Base-by-base conservation (phyloP, 768 basidiomycete genomes). In the Arthromyces matolae region DNA sequence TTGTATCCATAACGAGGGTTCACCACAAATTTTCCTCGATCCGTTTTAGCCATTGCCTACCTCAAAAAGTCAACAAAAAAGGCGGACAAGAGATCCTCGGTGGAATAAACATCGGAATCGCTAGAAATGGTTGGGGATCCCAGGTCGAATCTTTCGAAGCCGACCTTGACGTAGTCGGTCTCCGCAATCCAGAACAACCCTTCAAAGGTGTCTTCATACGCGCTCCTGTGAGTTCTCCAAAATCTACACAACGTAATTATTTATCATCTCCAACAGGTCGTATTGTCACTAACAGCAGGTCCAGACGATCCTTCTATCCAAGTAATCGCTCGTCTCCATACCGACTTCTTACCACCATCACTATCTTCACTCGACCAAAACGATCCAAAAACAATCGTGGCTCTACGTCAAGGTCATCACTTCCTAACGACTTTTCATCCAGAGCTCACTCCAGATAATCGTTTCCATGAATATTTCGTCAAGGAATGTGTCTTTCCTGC, bases 381-480 rank as follows among this genome's bases (percentile, higher is more conserved):
- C 43, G 84, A 85, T 54, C 77, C 79, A 7, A 77, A 75, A 59
- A 83, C 76, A 9, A 81, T 89, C 53, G 93, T 97, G 40, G 93
- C 93, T 14, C 67, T 93, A 14, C 80, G 84, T 3, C 90, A 96
- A 61, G 94, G 94, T 22, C 73, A 71, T 22, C 84, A 92, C 61
- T 71, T 98, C 51, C 75, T 93, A 23, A 93, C 93, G 4, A 90
- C 86, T 0, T 97, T 96, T 70, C 95, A 98, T 61, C 95, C 94
- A 0, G 95, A 98, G 64, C 71, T 98, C 36, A 93, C 90, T 19
- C 74, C 76, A 47, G 95, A 98, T 60, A 68, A 79, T 49, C 81
- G 94, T 31, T 90, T 97, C 60, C 94, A 96, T 64, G 88, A 95
- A 51, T 95, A 89, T 63, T 97, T 95, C 60, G 73, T 95, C 33